Conservation (phyloP, 78 protist genomes). For the Cyanophora paradoxa region DNA sequence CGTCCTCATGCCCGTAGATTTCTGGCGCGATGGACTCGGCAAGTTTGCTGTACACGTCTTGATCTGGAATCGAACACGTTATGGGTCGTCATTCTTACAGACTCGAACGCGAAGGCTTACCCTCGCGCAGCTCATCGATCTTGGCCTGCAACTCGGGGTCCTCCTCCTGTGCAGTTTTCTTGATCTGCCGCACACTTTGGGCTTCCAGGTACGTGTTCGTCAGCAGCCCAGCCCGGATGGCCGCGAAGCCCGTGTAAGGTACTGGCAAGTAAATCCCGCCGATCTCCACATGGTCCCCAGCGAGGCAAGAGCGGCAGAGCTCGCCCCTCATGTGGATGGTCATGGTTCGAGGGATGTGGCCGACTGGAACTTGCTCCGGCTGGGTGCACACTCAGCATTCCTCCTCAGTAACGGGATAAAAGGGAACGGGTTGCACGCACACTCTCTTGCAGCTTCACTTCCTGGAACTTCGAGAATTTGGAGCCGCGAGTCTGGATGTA, state of each 20-base stretch:
- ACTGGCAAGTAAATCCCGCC: conserved; percentile 57
- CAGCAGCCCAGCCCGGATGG: conserved; percentile 71
- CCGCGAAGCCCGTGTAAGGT: conserved; percentile 58
- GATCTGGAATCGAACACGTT: background rate
- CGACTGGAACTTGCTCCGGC: conserved; percentile 90
- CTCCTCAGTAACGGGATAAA: background rate
- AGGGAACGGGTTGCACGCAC: conserved; percentile 7
- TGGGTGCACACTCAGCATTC: no score
- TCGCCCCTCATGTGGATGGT: conserved; percentile 80
- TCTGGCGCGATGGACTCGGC: conserved; percentile 96
- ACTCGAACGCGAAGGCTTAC: no score
- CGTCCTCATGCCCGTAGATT: conserved; percentile 93
- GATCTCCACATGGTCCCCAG: conserved; percentile 81
- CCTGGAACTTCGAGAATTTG: conserved; percentile 91
- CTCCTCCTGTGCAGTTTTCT: background rate
- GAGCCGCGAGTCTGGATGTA: conserved; percentile 89
- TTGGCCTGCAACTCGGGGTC: background rate
- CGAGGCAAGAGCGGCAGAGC: conserved; percentile 61
- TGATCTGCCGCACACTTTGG: background rate
- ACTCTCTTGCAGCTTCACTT: conserved; percentile 91
- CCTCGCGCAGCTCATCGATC: background rate
- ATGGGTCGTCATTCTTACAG: background rate
- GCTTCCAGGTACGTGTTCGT: conserved; percentile 80
- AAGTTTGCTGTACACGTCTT: conserved; percentile 41
- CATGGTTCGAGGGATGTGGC: conserved; percentile 94